A percentile compares a stretch with the other conserved stretches of the same genome.
Conservation (phyloP, 169 alveolate species). For the Plasmodium adleri region DNA sequence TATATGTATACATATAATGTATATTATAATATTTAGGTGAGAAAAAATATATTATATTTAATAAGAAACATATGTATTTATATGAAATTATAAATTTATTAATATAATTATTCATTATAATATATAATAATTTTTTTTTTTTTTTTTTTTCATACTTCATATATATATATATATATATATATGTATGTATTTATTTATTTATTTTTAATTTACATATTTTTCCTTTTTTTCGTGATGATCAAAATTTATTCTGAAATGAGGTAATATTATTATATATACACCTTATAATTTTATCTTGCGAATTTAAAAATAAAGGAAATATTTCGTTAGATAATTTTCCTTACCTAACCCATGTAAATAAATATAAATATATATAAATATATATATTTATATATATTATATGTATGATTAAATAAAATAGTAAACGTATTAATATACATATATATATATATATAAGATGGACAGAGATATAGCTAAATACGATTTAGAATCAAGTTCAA, state of each 20-base stretch:
- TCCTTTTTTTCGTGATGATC: not conserved
- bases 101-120: not conserved
- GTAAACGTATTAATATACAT: no score
- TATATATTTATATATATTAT: no score
- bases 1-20: no score
- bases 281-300: no score
- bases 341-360: no score
- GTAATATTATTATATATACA: not conserved
- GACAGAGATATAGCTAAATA: slow-evolving; percentile 49
- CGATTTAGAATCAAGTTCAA: slow-evolving; percentile 61
- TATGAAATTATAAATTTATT: not conserved
- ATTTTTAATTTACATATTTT: not conserved
- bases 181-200: not conserved
- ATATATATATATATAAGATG: slow-evolving; percentile 27
- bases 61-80: not conserved
- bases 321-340: no score
- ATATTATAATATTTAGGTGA: no score
- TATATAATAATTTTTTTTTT: not conserved
- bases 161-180: slow-evolving; percentile 1
- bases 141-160: slow-evolving; percentile 6
- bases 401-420: no score
- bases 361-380: no score
- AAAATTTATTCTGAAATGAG: not conserved
- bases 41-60: no score
- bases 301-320: no score